Percentiles rank a stretch among this genome's conserved stretches.
Evolutionary conservation across 768 basidiomycete genomes (phyloP).

Genomic region (Tylopilus vinaceipallidus): DNA sequence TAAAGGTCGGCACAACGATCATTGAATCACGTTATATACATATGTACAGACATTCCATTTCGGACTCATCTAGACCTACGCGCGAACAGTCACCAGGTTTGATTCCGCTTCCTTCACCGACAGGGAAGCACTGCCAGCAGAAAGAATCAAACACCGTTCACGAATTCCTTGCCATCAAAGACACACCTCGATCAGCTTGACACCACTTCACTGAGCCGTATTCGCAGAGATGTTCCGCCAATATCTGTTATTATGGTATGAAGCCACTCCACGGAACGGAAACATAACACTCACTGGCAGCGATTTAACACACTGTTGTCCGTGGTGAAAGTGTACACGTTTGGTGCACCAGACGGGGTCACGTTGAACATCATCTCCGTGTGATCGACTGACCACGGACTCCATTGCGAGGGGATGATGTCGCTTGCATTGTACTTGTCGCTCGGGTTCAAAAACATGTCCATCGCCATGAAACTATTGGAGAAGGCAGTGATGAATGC

Average conservation of each 20-base stretch:
- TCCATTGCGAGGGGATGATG: neutral
- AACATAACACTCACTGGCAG: neutral
- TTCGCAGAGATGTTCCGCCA: conserved; percentile 1
- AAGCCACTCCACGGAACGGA: neutral
- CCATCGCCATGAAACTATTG: conserved; percentile 3
- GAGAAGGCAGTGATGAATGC: conserved; percentile 10
- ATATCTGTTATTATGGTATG: neutral
- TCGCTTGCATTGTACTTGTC: neutral
- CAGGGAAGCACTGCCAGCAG: too few relatives aligned
- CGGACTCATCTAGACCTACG: too few relatives aligned
- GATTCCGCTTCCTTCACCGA: too few relatives aligned
- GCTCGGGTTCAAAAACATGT: neutral
- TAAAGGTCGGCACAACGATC: too few relatives aligned
- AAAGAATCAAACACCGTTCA: too few relatives aligned
- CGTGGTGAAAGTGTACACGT: neutral
- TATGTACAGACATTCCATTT: too few relatives aligned
- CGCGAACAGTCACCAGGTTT: too few relatives aligned
- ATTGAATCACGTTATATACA: too few relatives aligned
- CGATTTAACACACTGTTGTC: neutral
- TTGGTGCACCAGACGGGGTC: conserved; percentile 1
- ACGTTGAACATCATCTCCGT: conserved; percentile 11
- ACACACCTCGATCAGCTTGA: neutral
- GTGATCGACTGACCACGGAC: neutral
- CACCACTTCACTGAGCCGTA: neutral
- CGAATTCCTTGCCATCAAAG: too few relatives aligned